Evolutionary conservation across 1,284 basidiomycete species (phyloP).

Genomic region (Bjerkandera adusta): DNA sequence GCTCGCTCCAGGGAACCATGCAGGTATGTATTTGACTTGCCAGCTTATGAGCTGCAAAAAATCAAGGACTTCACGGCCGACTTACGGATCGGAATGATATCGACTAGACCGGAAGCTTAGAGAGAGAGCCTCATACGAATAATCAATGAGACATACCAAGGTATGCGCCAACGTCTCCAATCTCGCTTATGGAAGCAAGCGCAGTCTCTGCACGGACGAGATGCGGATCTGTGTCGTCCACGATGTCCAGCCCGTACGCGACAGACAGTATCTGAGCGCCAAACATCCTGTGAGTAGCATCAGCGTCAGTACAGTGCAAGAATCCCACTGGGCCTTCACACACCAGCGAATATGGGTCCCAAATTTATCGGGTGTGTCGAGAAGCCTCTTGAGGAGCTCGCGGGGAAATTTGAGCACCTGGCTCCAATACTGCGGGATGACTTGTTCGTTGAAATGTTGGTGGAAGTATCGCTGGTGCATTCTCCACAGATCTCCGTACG

Average conservation of each 20-base stretch:
- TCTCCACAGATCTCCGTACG: constrained; percentile 24
- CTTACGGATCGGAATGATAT: constrained; percentile 6
- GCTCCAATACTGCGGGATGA: constrained; percentile 18
- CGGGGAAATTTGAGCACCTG: constrained; percentile 21
- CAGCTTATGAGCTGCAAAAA: neutral
- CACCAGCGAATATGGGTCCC: constrained; percentile 23
- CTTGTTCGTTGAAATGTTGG: constrained; percentile 21
- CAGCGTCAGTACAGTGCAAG: too few species aligned
- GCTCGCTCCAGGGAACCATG: constrained; percentile 12
- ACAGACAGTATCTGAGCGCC: constrained; percentile 22
- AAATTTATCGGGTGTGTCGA: constrained; percentile 22
- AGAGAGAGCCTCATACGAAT: too few species aligned
- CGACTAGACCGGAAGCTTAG: too few species aligned
- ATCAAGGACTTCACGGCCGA: neutral
- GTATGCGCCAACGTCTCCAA: constrained; percentile 16
- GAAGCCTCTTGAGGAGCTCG: constrained; percentile 22
- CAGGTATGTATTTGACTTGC: neutral
- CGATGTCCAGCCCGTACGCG: constrained; percentile 24
- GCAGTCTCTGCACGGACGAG: constrained; percentile 21
- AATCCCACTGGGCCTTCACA: too few species aligned
- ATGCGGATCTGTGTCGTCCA: constrained; percentile 20
- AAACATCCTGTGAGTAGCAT: too few species aligned
- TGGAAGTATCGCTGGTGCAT: constrained; percentile 24
- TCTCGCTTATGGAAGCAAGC: constrained; percentile 15
- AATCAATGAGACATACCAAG: constrained; percentile 24